phyloP scores from a whole-genome alignment of 2,329 filamentous ascomycete species.

The Colletotrichum magnum region DNA sequence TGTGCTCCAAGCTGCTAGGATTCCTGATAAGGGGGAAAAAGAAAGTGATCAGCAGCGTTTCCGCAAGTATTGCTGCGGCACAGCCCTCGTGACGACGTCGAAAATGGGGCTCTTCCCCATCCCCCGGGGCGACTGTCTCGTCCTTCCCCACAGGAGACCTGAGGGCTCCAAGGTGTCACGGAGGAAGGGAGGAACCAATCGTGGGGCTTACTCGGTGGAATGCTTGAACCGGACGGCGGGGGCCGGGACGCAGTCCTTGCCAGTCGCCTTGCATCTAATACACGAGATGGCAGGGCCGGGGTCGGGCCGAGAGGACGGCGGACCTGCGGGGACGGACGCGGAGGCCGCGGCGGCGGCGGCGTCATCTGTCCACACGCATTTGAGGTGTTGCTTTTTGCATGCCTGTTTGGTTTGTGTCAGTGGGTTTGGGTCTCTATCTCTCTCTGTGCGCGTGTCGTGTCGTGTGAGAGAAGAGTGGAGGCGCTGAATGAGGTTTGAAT shows the following conservation, averaged over 20 bases:
- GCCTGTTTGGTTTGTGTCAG: constrained; percentile 3
- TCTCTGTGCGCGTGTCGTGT: not conserved
- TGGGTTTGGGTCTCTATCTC: constrained; percentile 1
- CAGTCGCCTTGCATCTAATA: constrained; percentile 32
- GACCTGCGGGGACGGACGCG: constrained; percentile 4
- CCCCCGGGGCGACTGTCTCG: no score
- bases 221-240: constrained; percentile 27
- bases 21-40: constrained; percentile 6
- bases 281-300: not conserved
- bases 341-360: constrained; percentile 23
- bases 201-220: constrained; percentile 20
- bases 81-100: constrained; percentile 19
- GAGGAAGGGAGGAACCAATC: not conserved
- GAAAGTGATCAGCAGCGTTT: constrained; percentile 27
- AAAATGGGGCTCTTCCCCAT: not conserved
- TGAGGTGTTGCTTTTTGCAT: constrained; percentile 33
- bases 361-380: constrained; percentile 30
- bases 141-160: no score
- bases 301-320: constrained; percentile 23
- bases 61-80: not conserved
- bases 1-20: constrained; percentile 14
- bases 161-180: not conserved
- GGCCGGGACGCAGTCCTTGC: constrained; percentile 22
- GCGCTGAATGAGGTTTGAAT: constrained; percentile 22
- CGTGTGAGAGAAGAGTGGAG: not conserved